Evolutionary conservation across 2,329 filamentous ascomycete species (phyloP).

Genomic region (Phaeosphaeria sp.): DNA sequence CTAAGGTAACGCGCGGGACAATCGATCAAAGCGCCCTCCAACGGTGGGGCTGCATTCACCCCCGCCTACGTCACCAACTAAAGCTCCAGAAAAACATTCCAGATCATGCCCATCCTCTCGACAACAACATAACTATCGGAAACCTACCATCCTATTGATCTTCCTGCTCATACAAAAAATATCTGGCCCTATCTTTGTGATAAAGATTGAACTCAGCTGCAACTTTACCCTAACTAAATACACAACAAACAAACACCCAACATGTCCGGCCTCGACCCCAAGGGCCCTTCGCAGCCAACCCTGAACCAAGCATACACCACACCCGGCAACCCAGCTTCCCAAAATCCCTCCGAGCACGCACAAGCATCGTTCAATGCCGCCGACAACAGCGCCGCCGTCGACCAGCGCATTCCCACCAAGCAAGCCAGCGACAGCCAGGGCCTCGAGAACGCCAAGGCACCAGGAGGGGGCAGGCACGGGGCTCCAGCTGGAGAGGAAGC

Average conservation of each 20-base stretch:
- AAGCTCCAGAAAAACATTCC: conserved; percentile 4
- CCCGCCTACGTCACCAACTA: conserved; percentile 7
- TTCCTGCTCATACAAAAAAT: neutral
- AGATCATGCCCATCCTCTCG: neutral
- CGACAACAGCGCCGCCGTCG: conserved; percentile 34
- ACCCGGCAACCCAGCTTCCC: conserved; percentile 53
- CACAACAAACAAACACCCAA: conserved; percentile 10
- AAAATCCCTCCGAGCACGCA: conserved; percentile 49
- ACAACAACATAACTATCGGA: neutral
- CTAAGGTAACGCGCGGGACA: neutral
- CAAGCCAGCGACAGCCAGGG: conserved; percentile 49
- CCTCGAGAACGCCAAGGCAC: conserved; percentile 42
- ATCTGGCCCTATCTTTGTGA: neutral
- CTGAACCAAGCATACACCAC: conserved; percentile 55
- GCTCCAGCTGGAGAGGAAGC: conserved; percentile 54
- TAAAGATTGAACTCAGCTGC: neutral
- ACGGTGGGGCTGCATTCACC: neutral
- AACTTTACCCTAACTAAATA: neutral
- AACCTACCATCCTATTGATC: neutral
- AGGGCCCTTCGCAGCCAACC: conserved; percentile 53
- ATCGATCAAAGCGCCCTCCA: neutral
- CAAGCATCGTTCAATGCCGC: conserved; percentile 44
- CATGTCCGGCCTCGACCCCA: conserved; percentile 51
- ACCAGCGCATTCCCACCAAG: conserved; percentile 48
- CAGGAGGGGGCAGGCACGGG: conserved; percentile 50